phyloP scores from a whole-genome alignment of 2,329 filamentous ascomycete genomes.

The Graphilbum ipis-grandicollis region DNA sequence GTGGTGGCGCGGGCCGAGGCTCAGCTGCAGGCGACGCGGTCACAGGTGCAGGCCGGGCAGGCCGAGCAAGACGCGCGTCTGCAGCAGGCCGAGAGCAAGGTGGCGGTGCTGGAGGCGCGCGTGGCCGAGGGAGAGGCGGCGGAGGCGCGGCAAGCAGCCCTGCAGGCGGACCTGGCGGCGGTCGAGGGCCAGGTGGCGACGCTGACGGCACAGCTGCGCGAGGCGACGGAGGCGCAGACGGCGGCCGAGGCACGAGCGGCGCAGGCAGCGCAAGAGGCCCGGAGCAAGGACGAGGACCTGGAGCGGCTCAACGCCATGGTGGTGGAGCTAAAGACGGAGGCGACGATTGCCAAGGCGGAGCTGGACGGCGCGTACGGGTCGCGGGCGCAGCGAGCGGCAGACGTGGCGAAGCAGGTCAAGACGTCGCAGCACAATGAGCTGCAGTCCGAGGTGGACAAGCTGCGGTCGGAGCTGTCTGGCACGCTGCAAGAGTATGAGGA shows the following conservation, averaged over 20 bases:
- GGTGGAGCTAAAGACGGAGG: slow-evolving; percentile 42
- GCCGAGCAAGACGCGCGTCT: slow-evolving; percentile 1
- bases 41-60: slow-evolving; percentile 7
- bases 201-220: slow-evolving; percentile 19
- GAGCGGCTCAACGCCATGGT: slow-evolving; percentile 32
- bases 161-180: slow-evolving; percentile 18
- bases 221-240: slow-evolving; percentile 12
- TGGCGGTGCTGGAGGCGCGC: slow-evolving; percentile 23
- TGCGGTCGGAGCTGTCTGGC: slow-evolving; percentile 31
- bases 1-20: slow-evolving; percentile 1
- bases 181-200: slow-evolving; percentile 20
- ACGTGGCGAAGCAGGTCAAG: slow-evolving; percentile 35
- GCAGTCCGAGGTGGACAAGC: slow-evolving; percentile 27
- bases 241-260: slow-evolving; percentile 12
- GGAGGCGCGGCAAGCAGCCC: slow-evolving; percentile 22
- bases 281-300: slow-evolving; percentile 31
- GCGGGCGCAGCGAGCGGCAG: slow-evolving; percentile 38
- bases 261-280: slow-evolving; percentile 25
- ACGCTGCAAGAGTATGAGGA: slow-evolving; percentile 34
- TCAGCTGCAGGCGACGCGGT: neutral
- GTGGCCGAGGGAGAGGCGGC: slow-evolving; percentile 12
- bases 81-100: slow-evolving; percentile 10
- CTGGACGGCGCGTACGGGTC: slow-evolving; percentile 44
- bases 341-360: slow-evolving; percentile 42
- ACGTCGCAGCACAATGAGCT: slow-evolving; percentile 28